Base-by-base conservation (phyloP, 306 rosid genomes). In the Mimosa bimucronata region DNA sequence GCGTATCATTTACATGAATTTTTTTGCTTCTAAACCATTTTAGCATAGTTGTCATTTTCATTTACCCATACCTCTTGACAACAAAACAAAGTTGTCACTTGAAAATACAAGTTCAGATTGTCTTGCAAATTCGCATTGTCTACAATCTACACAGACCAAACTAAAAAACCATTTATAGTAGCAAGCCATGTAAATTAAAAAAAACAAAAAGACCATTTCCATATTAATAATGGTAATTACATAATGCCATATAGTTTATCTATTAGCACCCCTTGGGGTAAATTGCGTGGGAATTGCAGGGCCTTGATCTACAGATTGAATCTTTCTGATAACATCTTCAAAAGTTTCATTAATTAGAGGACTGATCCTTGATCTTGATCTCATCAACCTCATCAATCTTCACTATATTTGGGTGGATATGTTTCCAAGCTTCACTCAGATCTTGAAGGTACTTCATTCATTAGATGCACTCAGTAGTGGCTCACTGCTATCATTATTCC, bases 211-310 rank as follows among this genome's bases (percentile, higher is more conserved):
- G 38, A 34, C 38, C 38, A 34, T 34, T 34, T 34, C 3, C 38
- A 34, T 34, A 34, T 34, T 34, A 34, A 34, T 34, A 34, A 34
- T 34, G 38, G 38, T 34, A 34, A 34, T 34, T 34, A 34, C 38
- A 34, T 34, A 76, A 81, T 84, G 53, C 80, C 71, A 84, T 91
- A 93, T 44, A 84, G 85, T 61, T 91, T 97, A 88, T 96, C 98
- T 0, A 91, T 67, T 64, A 96, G 82, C 74, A 91, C 88, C 72
- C 98, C 98, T 80, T 90, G 94, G 0, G 98, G 90, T 65, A 96
- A 87, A 80, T 90, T 89, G 72, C 80, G 76, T 9, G 98, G 99
- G 50, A 84, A 81, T 83, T 93, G n/a, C 98, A 78, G 79, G 85
- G 73, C 81, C 91, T 78, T 91, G 84, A 74, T 90, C 97, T 79